Conservation (phyloP, 805 yeast species). For the Myxozyma sirexii region DNA sequence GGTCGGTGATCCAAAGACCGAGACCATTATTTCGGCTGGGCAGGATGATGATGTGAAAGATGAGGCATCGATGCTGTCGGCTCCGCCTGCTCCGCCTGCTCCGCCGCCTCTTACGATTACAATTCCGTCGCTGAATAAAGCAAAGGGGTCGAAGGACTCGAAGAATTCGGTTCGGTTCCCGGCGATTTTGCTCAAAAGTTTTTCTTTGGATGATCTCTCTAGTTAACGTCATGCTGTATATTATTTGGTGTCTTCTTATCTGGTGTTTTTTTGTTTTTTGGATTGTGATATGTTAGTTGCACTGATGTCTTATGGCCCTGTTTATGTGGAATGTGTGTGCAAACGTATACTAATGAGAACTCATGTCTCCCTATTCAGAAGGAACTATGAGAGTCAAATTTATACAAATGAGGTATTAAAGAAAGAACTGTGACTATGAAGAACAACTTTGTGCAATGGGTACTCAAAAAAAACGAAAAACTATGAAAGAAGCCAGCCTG, state of each 20-base stretch:
- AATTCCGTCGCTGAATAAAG: constrained; percentile 22
- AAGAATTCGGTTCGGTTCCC: constrained; percentile 18
- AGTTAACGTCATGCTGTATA: neutral
- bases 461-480: neutral
- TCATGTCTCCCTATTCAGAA: constrained; percentile 8
- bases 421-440: neutral
- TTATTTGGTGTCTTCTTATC: too few species aligned
- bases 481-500: neutral
- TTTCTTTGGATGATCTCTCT: constrained; percentile 16
- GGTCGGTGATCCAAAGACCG: constrained; percentile 42
- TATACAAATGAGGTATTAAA: neutral
- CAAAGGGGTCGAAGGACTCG: constrained; percentile 4
- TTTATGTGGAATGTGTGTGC: too few species aligned
- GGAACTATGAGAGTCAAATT: constrained; percentile 3
- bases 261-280: neutral
- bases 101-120: constrained; percentile 31
- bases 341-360: neutral
- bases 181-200: constrained; percentile 14
- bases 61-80: neutral
- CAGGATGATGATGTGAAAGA: constrained; percentile 2
- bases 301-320: neutral
- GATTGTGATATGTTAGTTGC: neutral
- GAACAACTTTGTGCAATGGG: neutral
- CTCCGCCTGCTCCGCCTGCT: constrained; percentile 31
- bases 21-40: neutral